These are phyloP conservation scores for Cladosporium sp. DNA, from an alignment of 2,329 filamentous ascomycete genomes.

Conservation along the genomic window DNA sequence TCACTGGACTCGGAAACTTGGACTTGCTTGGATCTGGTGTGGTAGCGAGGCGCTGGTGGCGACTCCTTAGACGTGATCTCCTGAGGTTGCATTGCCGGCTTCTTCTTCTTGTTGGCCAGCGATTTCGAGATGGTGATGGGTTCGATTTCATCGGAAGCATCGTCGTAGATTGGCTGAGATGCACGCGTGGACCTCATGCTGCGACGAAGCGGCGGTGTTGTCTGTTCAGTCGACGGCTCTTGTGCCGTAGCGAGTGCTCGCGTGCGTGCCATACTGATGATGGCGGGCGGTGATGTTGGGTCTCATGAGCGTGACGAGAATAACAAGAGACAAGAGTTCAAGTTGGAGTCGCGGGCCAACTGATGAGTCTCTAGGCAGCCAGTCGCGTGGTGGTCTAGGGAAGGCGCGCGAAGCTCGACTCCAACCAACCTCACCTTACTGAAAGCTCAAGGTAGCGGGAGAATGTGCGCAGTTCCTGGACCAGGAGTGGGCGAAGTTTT, in stretches of 20 bases:
- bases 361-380: background rate
- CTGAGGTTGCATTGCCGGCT: background rate
- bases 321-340: background rate
- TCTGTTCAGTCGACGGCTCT: background rate
- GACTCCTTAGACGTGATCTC: background rate
- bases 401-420: conserved; percentile 7
- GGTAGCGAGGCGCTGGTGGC: conserved; percentile 4
- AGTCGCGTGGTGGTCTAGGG: background rate
- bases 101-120: background rate
- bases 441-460: background rate
- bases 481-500: too few relatives aligned
- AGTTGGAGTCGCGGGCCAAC: background rate
- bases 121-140: background rate
- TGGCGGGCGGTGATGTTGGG: background rate
- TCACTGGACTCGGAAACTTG: background rate
- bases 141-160: background rate
- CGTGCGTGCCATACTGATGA: background rate
- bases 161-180: background rate
- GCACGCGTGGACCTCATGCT: background rate
- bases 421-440: background rate
- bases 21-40: background rate
- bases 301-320: background rate
- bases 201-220: background rate
- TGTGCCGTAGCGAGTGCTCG: background rate
- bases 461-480: too few relatives aligned